Evolutionary conservation across 768 basidiomycete genomes (phyloP), one percentile per base, ranked within the genome.

Genomic region (Hydnum rufescens): DNA sequence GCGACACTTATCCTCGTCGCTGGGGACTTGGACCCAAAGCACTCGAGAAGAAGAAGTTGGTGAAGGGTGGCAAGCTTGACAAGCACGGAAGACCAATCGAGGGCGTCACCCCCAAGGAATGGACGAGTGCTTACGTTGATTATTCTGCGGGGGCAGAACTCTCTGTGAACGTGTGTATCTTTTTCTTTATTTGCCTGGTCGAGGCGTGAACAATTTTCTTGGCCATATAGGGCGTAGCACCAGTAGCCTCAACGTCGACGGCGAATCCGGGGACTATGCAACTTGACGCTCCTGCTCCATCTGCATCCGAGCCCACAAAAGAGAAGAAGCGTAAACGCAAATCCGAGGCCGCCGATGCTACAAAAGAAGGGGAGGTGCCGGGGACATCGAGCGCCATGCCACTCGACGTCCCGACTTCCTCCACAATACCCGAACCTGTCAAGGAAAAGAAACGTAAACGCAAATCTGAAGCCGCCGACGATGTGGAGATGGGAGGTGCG

Each of bases 21-120:
- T 97, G 95, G 95, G 95, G 95, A 49, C 76, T 97, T 50, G 95
- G 95, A n/a, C 95, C 95, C 22, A 77, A 92, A 66, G 93, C 95
- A 13, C 69, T 86, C 51, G 83, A 93, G 65, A 97, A 97, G 75
- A 99, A 97, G 72, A 95, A 93, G 66, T 72, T 99, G 76, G 78
- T 95, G 60, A 95, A 93, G 71, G 88, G 88, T n/a, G 92, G 93
- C 47, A 86, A 89, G 65, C 78, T 99, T 49, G 84, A 90, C 61
- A 97, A 88, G 67, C 83, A 89, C 64, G 95, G 95, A 22, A 81
- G 93, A 65, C 81, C 82, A 61, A 74, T 86, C 49, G 78, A 83
- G 1, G 82, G 85, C 39, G 75, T 80, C 43, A 99, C 95, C 0
- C 95, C 95, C 19, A 69, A 77, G 13, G 79, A 83, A 51, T 97